Evolutionary conservation across 768 basidiomycete species (phyloP), one percentile per base, ranked within the genome.

Genomic region (Psilocybe cyanescens): DNA sequence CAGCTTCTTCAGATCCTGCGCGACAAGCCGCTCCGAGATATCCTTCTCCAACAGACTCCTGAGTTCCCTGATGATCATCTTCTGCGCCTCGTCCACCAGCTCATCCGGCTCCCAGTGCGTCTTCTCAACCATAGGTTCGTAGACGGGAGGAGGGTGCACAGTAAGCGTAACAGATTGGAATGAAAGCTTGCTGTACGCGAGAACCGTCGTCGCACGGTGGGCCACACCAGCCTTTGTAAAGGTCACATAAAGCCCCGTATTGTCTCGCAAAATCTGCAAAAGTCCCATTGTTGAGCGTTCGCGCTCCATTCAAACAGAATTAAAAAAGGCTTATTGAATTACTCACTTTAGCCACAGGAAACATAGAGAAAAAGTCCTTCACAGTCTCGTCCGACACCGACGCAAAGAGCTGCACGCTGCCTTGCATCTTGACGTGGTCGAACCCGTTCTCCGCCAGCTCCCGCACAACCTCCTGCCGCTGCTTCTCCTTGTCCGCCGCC

Each of bases 181-280:
- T 1, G 80, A 83, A 2, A 92, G 81, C 59, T 79, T 84, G 44
- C 83, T 84, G 11, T 77, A 76, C 4, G 74, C 77, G 37, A 95
- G 82, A 3, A 92, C 87, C 65, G 85, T 83, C 8, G 82, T 81
- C 0, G 93, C 91, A 3, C 89, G 80, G 5, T 86, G 79, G 0
- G 95, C 95, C 0, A 83, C 72, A 57, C 84, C 84, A 2, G 79
- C 70, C 3, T 85, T 83, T 17, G 77, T 69, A 71, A 97, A 98
- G 3, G 94, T 91, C 64, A 95, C 83, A 70, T 95, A 96, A 81
- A 92, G 90, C 8, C 88, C 90, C 1, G 76, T 74, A 54, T 84
- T 82, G 71, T 91, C 91, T 63, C 85, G 83, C 1, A 94, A 77
- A 29, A 95, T 81, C 91, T 93, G 24, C 24, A 24, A 24, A 24